Percentiles rank a stretch among this genome's conserved stretches.
These are phyloP conservation scores for Musa troglodytarum DNA, from an alignment of 176 grass and related monocot genomes.

Conservation along the genomic window DNA sequence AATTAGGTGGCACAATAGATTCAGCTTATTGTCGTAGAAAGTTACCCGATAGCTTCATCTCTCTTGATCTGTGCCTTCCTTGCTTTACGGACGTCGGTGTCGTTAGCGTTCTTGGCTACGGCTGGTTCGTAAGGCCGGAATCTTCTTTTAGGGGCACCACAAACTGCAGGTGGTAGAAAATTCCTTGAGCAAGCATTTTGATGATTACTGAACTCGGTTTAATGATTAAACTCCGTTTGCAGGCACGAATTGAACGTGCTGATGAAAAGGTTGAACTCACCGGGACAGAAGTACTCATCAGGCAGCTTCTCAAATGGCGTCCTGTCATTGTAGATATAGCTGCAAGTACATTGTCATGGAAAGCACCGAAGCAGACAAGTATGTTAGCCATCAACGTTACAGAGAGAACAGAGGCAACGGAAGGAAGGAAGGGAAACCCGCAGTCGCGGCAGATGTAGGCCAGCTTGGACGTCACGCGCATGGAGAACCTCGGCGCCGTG, in stretches of 20 bases:
- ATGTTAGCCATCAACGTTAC: too few relatives aligned
- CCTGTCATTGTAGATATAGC: slow-evolving; percentile 87
- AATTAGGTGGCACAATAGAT: neutral
- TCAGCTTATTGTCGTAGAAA: neutral
- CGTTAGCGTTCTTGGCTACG: slow-evolving; percentile 52
- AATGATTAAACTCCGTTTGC: neutral
- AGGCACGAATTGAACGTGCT: neutral
- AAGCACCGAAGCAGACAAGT: too few relatives aligned
- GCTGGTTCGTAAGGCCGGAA: slow-evolving; percentile 59
- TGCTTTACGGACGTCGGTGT: slow-evolving; percentile 43
- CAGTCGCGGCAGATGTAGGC: slow-evolving; percentile 94
- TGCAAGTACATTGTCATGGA: slow-evolving; percentile 7
- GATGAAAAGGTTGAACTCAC: slow-evolving; percentile 29
- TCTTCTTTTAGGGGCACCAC: slow-evolving; percentile 84
- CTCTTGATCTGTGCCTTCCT: slow-evolving; percentile 84
- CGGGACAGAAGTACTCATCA: slow-evolving; percentile 86
- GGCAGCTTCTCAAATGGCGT: slow-evolving; percentile 80
- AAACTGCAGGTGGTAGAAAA: slow-evolving; percentile 34
- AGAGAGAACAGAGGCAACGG: neutral
- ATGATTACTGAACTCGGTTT: too few relatives aligned
- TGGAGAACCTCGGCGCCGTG: slow-evolving; percentile 40
- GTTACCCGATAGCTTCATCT: slow-evolving; percentile 65
- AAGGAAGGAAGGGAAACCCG: slow-evolving; percentile 32
- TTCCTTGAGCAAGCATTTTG: too few relatives aligned
- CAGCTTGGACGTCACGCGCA: slow-evolving; percentile 64